Conservation (phyloP, 352 stramenopile species). For the Phytopythium delawarense region DNA sequence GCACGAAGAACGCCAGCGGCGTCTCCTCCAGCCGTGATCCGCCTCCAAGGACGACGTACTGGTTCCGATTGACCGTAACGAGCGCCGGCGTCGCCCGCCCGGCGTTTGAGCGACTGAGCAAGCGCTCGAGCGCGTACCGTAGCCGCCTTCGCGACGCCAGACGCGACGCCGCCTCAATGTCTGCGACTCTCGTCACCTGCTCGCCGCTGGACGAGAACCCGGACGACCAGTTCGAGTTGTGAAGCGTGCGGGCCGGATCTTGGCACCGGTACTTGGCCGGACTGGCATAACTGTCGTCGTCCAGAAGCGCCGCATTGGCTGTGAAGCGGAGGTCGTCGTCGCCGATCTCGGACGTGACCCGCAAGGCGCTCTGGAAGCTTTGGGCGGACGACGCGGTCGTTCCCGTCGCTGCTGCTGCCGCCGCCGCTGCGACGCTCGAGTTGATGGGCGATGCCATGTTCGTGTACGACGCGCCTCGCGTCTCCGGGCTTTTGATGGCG, state of each 20-base stretch:
- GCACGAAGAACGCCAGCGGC: slow-evolving; percentile 34
- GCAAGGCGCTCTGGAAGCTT: slow-evolving; percentile 6
- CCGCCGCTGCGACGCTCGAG: background rate
- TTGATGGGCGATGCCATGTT: slow-evolving; percentile 1
- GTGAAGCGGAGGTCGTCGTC: slow-evolving; percentile 6
- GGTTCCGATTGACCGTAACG: slow-evolving; percentile 30
- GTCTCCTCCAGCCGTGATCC: slow-evolving; percentile 32
- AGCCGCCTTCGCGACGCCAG: background rate
- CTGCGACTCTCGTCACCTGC: background rate
- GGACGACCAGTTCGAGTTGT: slow-evolving; percentile 1
- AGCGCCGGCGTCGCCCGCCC: background rate
- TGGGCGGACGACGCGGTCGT: background rate
- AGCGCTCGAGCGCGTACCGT: slow-evolving; percentile 15
- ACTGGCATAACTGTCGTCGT: slow-evolving; percentile 2
- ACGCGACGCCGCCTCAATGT: slow-evolving; percentile 9
- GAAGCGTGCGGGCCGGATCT: background rate
- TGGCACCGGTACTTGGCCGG: background rate
- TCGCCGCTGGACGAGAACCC: background rate
- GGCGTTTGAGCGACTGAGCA: slow-evolving; percentile 9
- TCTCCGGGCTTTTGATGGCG: background rate
- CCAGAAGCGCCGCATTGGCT: background rate
- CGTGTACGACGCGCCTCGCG: slow-evolving; percentile 3
- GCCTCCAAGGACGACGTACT: slow-evolving; percentile 20
- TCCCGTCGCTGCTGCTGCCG: background rate
- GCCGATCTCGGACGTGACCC: slow-evolving; percentile 1